Evolutionary conservation across 2,329 filamentous ascomycete species (phyloP).

Genomic region (Aspergillus fumigatus): DNA sequence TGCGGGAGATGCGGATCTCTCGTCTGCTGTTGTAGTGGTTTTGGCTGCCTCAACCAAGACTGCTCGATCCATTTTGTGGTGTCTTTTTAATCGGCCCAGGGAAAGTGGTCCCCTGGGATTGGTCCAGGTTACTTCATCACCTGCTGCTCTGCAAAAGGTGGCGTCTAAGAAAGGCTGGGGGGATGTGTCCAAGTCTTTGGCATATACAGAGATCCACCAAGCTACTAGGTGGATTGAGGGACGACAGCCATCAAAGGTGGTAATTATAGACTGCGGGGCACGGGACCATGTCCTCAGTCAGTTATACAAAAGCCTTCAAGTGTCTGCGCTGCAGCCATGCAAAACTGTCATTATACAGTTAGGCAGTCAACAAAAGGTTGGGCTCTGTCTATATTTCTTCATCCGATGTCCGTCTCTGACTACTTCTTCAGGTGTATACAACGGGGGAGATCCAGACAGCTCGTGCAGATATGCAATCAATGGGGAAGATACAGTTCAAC

Average conservation of each 20-base stretch:
- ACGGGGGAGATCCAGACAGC: neutral
- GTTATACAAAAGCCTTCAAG: neutral
- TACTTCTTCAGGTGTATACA: constrained; percentile 11
- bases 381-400: too few relatives aligned
- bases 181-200: neutral
- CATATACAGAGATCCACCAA: constrained; percentile 2
- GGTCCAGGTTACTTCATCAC: constrained; percentile 7
- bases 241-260: constrained; percentile 5
- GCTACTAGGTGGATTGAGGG: constrained; percentile 3
- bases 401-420: too few relatives aligned
- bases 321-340: neutral
- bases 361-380: constrained; percentile 3
- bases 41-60: constrained; percentile 26
- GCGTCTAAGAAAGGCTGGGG: neutral
- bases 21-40: constrained; percentile 30
- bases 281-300: neutral
- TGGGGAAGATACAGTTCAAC: constrained; percentile 10
- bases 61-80: constrained; percentile 16
- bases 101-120: constrained; percentile 5
- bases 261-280: constrained; percentile 8
- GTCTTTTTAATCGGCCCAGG: constrained; percentile 1
- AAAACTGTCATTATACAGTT: constrained; percentile 2
- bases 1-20: constrained; percentile 28
- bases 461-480: neutral
- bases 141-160: constrained; percentile 1